Evolutionary conservation across 495 filamentous ascomycete species (phyloP).

Genomic region (Talaromyces adpressus): DNA sequence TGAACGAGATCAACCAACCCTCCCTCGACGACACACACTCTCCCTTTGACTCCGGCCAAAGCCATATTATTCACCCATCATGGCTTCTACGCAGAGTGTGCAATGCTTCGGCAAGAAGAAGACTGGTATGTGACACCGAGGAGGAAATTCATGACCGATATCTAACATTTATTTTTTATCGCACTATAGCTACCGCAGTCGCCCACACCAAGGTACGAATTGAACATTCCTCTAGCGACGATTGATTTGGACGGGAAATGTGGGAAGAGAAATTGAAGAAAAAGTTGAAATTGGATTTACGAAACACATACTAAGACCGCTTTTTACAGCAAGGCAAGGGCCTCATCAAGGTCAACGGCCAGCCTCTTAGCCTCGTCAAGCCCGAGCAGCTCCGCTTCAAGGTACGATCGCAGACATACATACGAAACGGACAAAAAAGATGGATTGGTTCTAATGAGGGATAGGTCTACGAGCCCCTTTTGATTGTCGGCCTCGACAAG

Average conservation of each 20-base stretch:
- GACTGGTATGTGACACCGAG: conserved; percentile 48
- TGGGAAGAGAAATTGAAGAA: not conserved
- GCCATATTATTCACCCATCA: conserved; percentile 51
- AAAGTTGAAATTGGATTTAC: not conserved
- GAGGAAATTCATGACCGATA: not conserved
- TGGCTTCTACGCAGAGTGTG: conserved; percentile 76
- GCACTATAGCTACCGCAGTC: conserved; percentile 63
- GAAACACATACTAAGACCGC: conserved; percentile 7
- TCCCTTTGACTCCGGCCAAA: conserved; percentile 35
- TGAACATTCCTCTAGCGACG: conserved; percentile 7
- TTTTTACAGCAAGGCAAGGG: conserved; percentile 71
- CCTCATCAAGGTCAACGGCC: conserved; percentile 97
- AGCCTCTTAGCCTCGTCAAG: conserved; percentile 86
- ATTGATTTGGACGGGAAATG: not conserved
- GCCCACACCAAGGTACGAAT: conserved; percentile 86
- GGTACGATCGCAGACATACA: conserved; percentile 33
- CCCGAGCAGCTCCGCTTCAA: conserved; percentile 98
- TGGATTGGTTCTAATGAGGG: not conserved
- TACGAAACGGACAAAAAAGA: not conserved
- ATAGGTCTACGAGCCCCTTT: conserved; percentile 92
- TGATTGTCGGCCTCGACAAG: conserved; percentile 93
- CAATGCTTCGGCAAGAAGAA: conserved; percentile 96
- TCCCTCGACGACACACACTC: conserved; percentile 29
- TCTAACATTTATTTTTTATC: conserved; percentile 16
- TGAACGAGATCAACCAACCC: conserved; percentile 13